Conservation (phyloP, 2,329 filamentous ascomycete genomes). For the Fusarium tanahbumbuense region DNA sequence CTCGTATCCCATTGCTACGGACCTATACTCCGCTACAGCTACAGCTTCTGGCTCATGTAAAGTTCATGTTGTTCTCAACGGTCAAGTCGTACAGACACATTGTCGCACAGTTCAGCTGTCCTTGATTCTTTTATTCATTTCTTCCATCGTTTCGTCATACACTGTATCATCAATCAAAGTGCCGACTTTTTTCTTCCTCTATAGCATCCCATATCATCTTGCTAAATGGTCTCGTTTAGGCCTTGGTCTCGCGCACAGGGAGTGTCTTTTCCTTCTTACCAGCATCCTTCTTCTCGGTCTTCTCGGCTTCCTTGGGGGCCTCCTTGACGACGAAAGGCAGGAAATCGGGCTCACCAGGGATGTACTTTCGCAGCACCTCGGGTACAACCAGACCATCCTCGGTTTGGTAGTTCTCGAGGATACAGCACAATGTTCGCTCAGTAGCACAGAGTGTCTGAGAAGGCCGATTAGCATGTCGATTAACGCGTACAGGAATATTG, state of each 20-base stretch:
- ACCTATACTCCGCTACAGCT: background rate
- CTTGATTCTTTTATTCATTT: constrained; percentile 15
- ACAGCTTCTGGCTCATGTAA: background rate
- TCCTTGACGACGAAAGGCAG: constrained; percentile 89
- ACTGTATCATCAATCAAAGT: constrained; percentile 22
- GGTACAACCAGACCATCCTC: constrained; percentile 86
- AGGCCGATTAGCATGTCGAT: constrained; percentile 15
- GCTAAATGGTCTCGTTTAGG: constrained; percentile 29
- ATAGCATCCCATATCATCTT: constrained; percentile 9
- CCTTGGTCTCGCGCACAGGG: constrained; percentile 46
- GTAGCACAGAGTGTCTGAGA: constrained; percentile 81
- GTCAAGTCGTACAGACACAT: background rate
- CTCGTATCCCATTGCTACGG: background rate
- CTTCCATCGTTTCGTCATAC: constrained; percentile 24
- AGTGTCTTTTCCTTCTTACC: constrained; percentile 45
- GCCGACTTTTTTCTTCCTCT: constrained; percentile 39
- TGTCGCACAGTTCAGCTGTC: background rate
- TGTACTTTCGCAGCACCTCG: constrained; percentile 86
- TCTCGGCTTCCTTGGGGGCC: constrained; percentile 73
- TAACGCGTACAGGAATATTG: background rate
- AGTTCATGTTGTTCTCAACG: background rate
- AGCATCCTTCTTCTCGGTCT: constrained; percentile 44
- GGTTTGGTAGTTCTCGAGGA: constrained; percentile 97
- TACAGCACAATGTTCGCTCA: constrained; percentile 90
- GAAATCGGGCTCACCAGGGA: constrained; percentile 90